Percentiles rank a stretch among this genome's conserved stretches.
Conservation (phyloP, 2,329 filamentous ascomycete genomes). For the Talaromyces sp. region DNA sequence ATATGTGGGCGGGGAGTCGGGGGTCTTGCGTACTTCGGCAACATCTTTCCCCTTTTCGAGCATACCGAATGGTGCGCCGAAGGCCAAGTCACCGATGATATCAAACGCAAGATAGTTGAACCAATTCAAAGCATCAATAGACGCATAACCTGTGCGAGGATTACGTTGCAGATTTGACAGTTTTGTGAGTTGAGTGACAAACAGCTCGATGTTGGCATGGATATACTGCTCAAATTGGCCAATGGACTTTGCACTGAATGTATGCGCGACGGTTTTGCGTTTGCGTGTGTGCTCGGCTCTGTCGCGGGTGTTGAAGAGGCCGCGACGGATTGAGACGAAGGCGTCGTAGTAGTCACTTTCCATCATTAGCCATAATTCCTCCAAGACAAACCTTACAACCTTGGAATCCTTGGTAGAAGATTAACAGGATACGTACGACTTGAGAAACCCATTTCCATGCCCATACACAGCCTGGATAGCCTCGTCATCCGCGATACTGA, state of each 20-base stretch:
- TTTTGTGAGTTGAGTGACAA: constrained; percentile 69
- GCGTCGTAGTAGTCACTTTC: constrained; percentile 80
- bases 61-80: constrained; percentile 81
- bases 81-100: constrained; percentile 62
- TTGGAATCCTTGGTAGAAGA: constrained; percentile 20
- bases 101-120: constrained; percentile 67
- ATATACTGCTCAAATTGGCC: constrained; percentile 88
- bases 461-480: constrained; percentile 77
- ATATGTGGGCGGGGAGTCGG: constrained; percentile 61
- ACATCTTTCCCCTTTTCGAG: constrained; percentile 70
- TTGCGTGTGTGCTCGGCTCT: constrained; percentile 80
- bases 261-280: constrained; percentile 83
- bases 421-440: constrained; percentile 51
- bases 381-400: no score
- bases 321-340: constrained; percentile 81
- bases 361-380: not conserved
- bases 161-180: constrained; percentile 51
- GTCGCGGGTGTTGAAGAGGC: constrained; percentile 85
- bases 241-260: constrained; percentile 78
- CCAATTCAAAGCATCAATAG: constrained; percentile 73
- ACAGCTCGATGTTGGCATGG: constrained; percentile 69
- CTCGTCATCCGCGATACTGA: constrained; percentile 75
- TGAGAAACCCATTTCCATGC: constrained; percentile 72
- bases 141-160: constrained; percentile 54
- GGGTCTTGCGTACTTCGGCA: constrained; percentile 65